These are phyloP conservation scores for Udeniomyces megalosporus DNA, from an alignment of 768 basidiomycete genomes.

Conservation along the genomic window DNA sequence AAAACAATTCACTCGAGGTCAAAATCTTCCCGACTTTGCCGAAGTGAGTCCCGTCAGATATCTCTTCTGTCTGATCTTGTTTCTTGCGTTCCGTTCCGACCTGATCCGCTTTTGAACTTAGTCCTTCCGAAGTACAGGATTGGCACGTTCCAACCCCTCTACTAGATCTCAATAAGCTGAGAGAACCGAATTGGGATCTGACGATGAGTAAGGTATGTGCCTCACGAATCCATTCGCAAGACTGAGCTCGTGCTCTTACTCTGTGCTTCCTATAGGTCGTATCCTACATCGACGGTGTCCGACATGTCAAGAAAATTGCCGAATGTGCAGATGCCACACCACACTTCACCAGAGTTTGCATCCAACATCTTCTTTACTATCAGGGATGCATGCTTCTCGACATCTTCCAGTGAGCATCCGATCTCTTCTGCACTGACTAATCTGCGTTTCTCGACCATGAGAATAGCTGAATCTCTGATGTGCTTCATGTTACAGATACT, in stretches of 20 bases:
- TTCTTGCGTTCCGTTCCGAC: conserved; percentile 26
- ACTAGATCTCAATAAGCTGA: conserved; percentile 60
- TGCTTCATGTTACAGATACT: not conserved
- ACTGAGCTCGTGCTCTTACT: not conserved
- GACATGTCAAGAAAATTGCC: conserved; percentile 80
- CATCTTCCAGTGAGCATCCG: conserved; percentile 52
- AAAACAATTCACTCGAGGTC: conserved; percentile 84
- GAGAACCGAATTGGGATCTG: conserved; percentile 89
- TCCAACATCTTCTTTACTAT: conserved; percentile 91
- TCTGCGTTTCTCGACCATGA: not conserved
- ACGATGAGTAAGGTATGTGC: conserved; percentile 62
- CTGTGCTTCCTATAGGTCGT: not conserved
- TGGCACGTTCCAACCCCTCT: conserved; percentile 92
- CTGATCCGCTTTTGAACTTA: no score
- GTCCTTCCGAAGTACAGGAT: conserved; percentile 72
- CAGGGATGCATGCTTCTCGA: conserved; percentile 93
- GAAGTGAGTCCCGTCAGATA: no score
- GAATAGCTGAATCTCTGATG: not conserved
- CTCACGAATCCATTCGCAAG: not conserved
- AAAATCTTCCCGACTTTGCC: conserved; percentile 85
- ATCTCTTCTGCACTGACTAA: not conserved
- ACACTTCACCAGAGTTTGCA: conserved; percentile 61
- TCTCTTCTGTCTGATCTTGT: not conserved
- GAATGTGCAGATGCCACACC: conserved; percentile 78
- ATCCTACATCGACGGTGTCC: conserved; percentile 70